Conservation (phyloP, 495 filamentous ascomycete genomes). For the Lasiosphaeria ovina region DNA sequence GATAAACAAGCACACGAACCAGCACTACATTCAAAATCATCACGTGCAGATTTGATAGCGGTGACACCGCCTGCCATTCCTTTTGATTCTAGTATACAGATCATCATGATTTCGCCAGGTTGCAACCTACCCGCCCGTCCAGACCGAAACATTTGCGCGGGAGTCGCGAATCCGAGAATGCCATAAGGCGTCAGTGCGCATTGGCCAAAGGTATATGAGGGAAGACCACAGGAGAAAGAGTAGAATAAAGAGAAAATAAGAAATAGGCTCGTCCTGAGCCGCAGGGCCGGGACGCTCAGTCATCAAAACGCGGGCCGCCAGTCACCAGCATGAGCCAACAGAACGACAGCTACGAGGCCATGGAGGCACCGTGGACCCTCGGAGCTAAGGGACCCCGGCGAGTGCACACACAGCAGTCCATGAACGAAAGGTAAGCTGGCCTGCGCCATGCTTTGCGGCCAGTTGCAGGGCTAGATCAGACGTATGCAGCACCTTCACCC, state of each 20-base stretch:
- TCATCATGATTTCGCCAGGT: neutral
- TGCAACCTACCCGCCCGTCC: neutral
- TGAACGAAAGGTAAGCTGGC: too few species aligned
- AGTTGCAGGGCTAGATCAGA: too few species aligned
- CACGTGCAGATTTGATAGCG: too few species aligned
- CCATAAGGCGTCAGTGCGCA: too few species aligned
- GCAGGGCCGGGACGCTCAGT: neutral
- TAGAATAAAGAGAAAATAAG: too few species aligned
- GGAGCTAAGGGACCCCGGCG: neutral
- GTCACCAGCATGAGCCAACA: neutral
- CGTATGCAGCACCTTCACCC: too few species aligned
- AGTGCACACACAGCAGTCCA: neutral
- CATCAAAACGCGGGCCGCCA: neutral
- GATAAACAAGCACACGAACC: too few species aligned
- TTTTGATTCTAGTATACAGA: constrained; percentile 3
- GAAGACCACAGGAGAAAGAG: too few species aligned
- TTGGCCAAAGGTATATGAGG: too few species aligned
- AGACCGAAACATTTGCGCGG: neutral
- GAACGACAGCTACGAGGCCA: neutral
- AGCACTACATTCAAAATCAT: too few species aligned
- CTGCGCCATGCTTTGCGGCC: too few species aligned
- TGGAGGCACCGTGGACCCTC: constrained; percentile 8
- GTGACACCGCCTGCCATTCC: neutral
- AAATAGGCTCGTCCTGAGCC: too few species aligned
- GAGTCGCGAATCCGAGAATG: neutral